These are phyloP conservation scores for Mangifera indica DNA, from an alignment of 345 rosid genomes.

Conservation along the genomic window DNA sequence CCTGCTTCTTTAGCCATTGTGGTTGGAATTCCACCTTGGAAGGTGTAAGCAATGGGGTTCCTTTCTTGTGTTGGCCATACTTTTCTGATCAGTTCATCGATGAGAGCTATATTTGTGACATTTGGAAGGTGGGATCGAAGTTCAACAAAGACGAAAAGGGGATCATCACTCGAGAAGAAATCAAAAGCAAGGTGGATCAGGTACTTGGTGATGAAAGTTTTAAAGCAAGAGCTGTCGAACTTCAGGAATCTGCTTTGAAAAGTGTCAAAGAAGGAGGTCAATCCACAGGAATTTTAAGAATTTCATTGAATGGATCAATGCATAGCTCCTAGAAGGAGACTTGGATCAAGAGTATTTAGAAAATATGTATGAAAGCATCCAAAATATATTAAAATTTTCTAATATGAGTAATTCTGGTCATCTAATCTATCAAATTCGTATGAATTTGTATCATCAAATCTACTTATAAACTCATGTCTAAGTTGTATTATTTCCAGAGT, in stretches of 20 bases:
- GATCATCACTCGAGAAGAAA: neutral
- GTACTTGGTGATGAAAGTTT: neutral
- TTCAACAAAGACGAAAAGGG: conserved; percentile 18
- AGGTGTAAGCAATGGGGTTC: neutral
- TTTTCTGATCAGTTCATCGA: conserved; percentile 41
- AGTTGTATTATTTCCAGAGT: too few relatives aligned
- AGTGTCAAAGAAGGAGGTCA: conserved; percentile 26
- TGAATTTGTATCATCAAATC: too few relatives aligned
- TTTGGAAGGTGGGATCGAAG: conserved; percentile 16
- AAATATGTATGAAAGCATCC: too few relatives aligned
- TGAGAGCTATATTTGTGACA: neutral
- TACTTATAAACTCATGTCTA: too few relatives aligned
- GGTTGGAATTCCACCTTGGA: neutral
- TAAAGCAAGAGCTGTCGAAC: conserved; percentile 9
- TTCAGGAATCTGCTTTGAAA: conserved; percentile 26
- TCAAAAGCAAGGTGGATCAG: neutral
- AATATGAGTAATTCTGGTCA: too few relatives aligned
- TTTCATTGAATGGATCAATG: conserved; percentile 28
- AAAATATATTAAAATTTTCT: too few relatives aligned
- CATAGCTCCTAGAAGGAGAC: neutral
- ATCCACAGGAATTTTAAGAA: conserved; percentile 22
- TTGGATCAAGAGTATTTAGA: too few relatives aligned
- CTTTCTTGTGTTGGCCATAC: conserved; percentile 36
- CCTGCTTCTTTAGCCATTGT: neutral
- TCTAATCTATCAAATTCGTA: too few relatives aligned